These are phyloP conservation scores for Sporothrix inflata DNA, from an alignment of 2,329 filamentous ascomycete species.

Conservation along the genomic window DNA sequence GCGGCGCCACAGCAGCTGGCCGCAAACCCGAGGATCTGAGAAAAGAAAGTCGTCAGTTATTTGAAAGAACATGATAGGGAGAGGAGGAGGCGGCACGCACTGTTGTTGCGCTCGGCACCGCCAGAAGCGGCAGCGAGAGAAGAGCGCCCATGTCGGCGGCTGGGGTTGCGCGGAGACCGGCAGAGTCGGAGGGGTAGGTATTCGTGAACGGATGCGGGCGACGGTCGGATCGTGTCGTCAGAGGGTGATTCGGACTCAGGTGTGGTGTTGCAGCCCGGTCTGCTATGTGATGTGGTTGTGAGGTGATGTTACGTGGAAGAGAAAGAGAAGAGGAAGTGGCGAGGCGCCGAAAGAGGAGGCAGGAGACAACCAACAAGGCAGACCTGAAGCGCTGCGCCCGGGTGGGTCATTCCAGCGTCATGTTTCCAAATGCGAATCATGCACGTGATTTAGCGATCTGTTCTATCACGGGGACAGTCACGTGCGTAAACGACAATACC, in stretches of 20 bases:
- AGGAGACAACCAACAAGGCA: slow-evolving; percentile 10
- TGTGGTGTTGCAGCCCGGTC: not conserved
- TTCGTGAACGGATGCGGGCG: not conserved
- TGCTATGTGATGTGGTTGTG: not conserved
- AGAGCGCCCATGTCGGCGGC: slow-evolving; percentile 77
- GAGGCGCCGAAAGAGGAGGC: slow-evolving; percentile 10
- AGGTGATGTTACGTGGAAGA: not conserved
- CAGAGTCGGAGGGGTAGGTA: not conserved
- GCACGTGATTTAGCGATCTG: not conserved
- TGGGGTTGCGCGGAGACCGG: not conserved
- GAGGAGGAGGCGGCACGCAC: slow-evolving; percentile 58
- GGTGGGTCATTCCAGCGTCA: slow-evolving; percentile 18
- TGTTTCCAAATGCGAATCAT: not conserved
- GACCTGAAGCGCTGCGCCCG: slow-evolving; percentile 18
- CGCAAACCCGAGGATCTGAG: slow-evolving; percentile 43
- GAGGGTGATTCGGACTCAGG: not conserved
- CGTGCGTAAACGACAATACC: not conserved
- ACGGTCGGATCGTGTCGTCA: not conserved
- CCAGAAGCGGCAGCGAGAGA: slow-evolving; percentile 86
- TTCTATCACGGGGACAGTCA: not conserved
- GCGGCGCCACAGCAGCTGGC: slow-evolving; percentile 96
- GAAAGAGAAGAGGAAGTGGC: not conserved
- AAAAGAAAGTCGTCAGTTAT: not conserved
- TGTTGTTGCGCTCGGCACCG: slow-evolving; percentile 81
- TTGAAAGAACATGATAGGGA: not conserved